phyloP scores from a whole-genome alignment of 2,329 filamentous ascomycete genomes.

The Penicillium psychrosexuale region DNA sequence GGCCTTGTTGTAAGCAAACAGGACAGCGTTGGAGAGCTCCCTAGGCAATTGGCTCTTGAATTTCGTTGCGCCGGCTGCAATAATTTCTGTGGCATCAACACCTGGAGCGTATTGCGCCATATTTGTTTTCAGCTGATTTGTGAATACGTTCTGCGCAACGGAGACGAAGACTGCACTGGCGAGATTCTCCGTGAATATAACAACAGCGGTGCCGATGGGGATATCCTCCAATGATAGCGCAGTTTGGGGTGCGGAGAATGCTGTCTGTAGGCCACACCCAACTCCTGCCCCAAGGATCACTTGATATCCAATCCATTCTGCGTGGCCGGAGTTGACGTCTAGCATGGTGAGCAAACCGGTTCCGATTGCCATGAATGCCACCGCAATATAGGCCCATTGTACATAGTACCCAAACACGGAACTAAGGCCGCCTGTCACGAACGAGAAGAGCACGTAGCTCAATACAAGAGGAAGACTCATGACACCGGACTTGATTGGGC shows the following conservation, averaged over 20 bases:
- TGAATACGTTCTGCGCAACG: conserved; percentile 51
- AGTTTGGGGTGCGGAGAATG: conserved; percentile 33
- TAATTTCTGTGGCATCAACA: background rate
- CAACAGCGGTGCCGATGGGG: conserved; percentile 32
- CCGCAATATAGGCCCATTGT: conserved; percentile 35
- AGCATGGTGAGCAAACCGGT: conserved; percentile 44
- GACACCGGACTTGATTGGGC: conserved; percentile 45
- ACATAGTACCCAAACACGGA: conserved; percentile 38
- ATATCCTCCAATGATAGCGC: conserved; percentile 32
- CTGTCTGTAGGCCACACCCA: conserved; percentile 36
- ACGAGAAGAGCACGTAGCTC: conserved; percentile 32
- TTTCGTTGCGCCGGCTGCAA: background rate
- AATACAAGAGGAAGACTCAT: conserved; percentile 38
- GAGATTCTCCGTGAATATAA: conserved; percentile 37
- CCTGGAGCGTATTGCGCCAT: background rate
- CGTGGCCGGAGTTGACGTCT: conserved; percentile 22
- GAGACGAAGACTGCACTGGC: conserved; percentile 47
- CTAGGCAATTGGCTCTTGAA: background rate
- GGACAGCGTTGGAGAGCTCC: background rate
- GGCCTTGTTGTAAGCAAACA: background rate
- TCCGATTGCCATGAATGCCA: conserved; percentile 37
- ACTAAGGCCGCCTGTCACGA: conserved; percentile 28
- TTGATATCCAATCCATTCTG: conserved; percentile 41
- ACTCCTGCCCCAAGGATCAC: conserved; percentile 35
- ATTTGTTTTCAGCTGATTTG: conserved; percentile 29